Evolutionary conservation across 192 early-diverging fungal species (phyloP), one percentile per base, ranked within the genome.

Genomic region (Neocallimastix lanati): DNA sequence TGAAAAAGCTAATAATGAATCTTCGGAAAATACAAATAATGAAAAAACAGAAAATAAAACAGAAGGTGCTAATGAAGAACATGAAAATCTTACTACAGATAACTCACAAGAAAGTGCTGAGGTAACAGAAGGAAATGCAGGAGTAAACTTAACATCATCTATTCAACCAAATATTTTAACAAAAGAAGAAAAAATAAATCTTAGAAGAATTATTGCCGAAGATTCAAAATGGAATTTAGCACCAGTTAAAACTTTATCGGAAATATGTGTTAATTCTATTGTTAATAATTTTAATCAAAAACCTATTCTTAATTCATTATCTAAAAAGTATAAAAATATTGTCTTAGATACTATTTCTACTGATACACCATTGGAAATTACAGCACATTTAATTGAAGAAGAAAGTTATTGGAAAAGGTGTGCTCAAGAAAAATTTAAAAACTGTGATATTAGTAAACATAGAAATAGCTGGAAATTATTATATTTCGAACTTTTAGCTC

Each of bases 221-320:
- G 88, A 90, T 80, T 80, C 82, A 21, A 82, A 87, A 40, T 90
- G 89, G 89, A 90, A 90, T 79, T 84, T 90, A 18, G 85, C 89
- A 11, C 78, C 86, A 13, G 87, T 90, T 16, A 82, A 88, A 77
- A 84, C 83, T n/a, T 82, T 90, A n/a, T 82, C 81, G 15, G 85
- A 84, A 27, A 78, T 89, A 14, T 90, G 89, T 81, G 77, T 90
- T 25, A 50, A 83, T 12, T 85, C 85, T 14, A 82, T 90, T 16
- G 88, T 90, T 12, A 78, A 78, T 13, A 85, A 87, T 67, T 90
- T 90, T 82, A 88, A 90, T 67, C 25, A 67, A 67, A 67, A 67
- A 9, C 50, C 50, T n/a, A 67, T 67, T 9, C 50, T 67, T 67
- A 67, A 67, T n/a, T 67, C 50, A 11, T 67, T 67, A 67, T 67